These are phyloP conservation scores for Solanum verrucosum DNA, from an alignment of 257 asterid genomes.

Conservation along the genomic window DNA sequence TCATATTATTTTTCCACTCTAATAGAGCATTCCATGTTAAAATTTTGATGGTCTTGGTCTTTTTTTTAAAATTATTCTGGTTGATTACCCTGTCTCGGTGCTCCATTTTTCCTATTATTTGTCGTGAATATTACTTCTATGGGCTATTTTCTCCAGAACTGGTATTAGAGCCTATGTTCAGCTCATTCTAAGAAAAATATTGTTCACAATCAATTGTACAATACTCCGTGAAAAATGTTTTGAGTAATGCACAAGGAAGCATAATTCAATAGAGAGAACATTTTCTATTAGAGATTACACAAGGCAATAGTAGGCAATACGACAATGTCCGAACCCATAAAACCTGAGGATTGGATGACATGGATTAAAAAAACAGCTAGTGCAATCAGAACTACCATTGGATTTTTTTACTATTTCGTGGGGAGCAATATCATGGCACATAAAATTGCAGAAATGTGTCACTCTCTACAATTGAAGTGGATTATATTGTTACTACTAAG, in stretches of 20 bases:
- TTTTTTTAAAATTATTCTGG: background rate
- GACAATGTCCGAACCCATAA: background rate
- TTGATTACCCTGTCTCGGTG: background rate
- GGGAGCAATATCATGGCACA: background rate
- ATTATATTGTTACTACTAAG: background rate
- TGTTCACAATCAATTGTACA: background rate
- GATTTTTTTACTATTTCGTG: background rate
- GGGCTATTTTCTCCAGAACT: background rate
- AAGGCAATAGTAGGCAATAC: background rate
- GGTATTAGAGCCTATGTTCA: background rate
- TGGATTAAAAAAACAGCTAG: background rate
- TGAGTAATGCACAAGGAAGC: background rate
- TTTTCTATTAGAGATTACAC: background rate
- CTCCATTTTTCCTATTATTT: background rate
- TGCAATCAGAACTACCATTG: background rate
- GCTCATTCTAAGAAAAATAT: background rate
- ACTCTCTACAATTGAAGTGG: background rate
- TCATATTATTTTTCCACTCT: background rate
- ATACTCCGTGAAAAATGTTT: background rate
- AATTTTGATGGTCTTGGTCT: background rate
- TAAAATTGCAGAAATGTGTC: background rate
- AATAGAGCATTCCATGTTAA: background rate
- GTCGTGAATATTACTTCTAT: background rate
- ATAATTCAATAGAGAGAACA: background rate
- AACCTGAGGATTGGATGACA: background rate